phyloP scores from a whole-genome alignment of 805 yeast species.

The Yamadazyma kitorensis region DNA sequence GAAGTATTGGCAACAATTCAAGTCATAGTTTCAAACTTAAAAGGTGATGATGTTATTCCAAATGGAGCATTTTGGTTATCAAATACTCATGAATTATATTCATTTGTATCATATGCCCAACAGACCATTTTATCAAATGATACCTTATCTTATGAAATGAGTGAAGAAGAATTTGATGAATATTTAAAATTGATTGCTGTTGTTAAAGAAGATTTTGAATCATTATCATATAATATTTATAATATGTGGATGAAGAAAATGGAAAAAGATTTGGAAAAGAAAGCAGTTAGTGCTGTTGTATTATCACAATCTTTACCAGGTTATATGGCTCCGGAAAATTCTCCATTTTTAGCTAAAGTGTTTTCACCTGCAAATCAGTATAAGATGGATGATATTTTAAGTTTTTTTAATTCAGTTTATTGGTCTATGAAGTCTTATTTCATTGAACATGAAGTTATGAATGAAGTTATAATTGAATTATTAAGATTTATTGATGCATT shows the following conservation, averaged over 20 bases:
- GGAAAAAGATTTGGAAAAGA: conserved; percentile 85
- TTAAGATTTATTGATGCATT: conserved; percentile 84
- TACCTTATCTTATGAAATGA: conserved; percentile 76
- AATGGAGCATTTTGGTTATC: conserved; percentile 98
- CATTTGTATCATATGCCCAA: conserved; percentile 93
- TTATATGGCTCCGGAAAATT: conserved; percentile 79
- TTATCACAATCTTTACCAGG: conserved; percentile 95
- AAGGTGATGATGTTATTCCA: conserved; percentile 82
- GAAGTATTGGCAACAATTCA: conserved; percentile 86
- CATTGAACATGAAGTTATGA: conserved; percentile 79
- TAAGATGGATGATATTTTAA: conserved; percentile 92
- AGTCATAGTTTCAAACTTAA: conserved; percentile 70
- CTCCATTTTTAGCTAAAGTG: conserved; percentile 80
- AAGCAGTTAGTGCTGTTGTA: conserved; percentile 92
- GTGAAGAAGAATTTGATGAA: conserved; percentile 84
- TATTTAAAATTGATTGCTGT: conserved; percentile 85
- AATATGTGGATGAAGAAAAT: conserved; percentile 96
- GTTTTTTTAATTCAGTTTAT: conserved; percentile 84
- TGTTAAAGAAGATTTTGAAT: conserved; percentile 91
- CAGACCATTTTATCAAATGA: conserved; percentile 86
- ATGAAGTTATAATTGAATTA: conserved; percentile 79
- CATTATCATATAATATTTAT: conserved; percentile 87
- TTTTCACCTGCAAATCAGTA: conserved; percentile 69
- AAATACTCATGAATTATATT: conserved; percentile 90
- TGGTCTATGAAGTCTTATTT: conserved; percentile 92